These are phyloP conservation scores for Hemisphaericaspora lyxosophila DNA, from an alignment of 1,139 yeast genomes.

Conservation along the genomic window DNA sequence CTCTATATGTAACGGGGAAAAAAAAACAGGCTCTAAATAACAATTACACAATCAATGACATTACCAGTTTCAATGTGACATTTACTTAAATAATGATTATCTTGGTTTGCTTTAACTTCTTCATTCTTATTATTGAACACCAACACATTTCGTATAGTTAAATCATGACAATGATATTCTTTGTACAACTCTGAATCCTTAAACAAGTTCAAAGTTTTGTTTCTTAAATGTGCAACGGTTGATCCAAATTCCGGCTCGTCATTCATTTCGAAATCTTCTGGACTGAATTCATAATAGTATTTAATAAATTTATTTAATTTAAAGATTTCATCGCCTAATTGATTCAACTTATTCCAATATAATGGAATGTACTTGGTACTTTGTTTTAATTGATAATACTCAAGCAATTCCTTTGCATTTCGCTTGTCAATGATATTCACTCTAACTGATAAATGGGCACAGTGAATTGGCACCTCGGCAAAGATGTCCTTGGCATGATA, in stretches of 20 bases:
- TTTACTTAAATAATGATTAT: conserved; percentile 57
- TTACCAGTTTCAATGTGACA: conserved; percentile 69
- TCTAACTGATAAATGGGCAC: conserved; percentile 67
- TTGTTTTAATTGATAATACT: conserved; percentile 30
- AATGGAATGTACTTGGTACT: conserved; percentile 29
- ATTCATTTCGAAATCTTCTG: conserved; percentile 66
- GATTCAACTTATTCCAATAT: conserved; percentile 31
- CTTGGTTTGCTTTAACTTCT: conserved; percentile 26
- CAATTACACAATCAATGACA: conserved; percentile 48
- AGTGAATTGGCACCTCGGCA: conserved; percentile 70
- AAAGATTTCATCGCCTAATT: conserved; percentile 22
- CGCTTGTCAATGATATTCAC: conserved; percentile 40
- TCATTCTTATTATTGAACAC: conserved; percentile 30
- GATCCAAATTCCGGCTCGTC: conserved; percentile 70
- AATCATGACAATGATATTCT: conserved; percentile 20
- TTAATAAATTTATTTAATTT: conserved; percentile 40
- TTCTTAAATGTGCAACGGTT: conserved; percentile 59
- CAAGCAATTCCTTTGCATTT: conserved; percentile 18
- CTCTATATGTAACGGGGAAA: conserved; percentile 1
- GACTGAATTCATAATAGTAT: conserved; percentile 76
- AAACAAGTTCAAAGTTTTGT: conserved; percentile 52
- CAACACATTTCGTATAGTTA: conserved; percentile 24
- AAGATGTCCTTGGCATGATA: conserved; percentile 67
- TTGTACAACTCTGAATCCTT: conserved; percentile 48
- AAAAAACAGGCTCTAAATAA: conserved; percentile 1